These are phyloP conservation scores for Panus rudis DNA, from an alignment of 768 basidiomycete genomes.

Conservation along the genomic window DNA sequence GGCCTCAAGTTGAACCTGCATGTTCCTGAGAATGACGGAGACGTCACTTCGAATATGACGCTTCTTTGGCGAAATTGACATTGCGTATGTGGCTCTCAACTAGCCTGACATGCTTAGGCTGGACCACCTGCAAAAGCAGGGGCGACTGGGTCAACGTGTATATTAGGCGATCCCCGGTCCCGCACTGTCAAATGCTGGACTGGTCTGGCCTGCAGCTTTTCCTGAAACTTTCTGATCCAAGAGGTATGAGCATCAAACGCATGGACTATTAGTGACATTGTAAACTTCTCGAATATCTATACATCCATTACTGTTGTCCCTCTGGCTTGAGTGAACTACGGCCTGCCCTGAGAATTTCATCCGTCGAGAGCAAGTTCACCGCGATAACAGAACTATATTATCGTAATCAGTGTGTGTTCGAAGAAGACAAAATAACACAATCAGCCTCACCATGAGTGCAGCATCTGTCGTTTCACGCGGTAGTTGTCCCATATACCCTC, in stretches of 20 bases:
- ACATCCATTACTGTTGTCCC: slow-evolving; percentile 41
- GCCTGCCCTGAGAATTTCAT: slow-evolving; percentile 90
- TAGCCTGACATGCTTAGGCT: no score
- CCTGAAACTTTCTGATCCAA: no score
- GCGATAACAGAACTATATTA: slow-evolving; percentile 78
- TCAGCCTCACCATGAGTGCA: slow-evolving; percentile 80
- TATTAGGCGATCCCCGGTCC: no score
- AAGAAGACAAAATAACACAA: slow-evolving; percentile 5
- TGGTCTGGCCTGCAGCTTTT: no score
- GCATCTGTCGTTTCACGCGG: slow-evolving; percentile 96
- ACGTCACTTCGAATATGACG: no score
- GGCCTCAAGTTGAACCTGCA: no score
- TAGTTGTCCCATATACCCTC: slow-evolving; percentile 99
- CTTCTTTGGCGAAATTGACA: no score
- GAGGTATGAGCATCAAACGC: neutral
- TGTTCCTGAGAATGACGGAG: no score
- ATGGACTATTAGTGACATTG: neutral
- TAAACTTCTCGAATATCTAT: neutral
- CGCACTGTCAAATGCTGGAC: no score
- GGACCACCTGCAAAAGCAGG: no score
- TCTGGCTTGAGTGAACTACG: slow-evolving; percentile 84
- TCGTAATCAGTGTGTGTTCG: slow-evolving; percentile 20
- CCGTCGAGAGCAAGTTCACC: slow-evolving; percentile 89
- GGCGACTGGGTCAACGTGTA: no score
- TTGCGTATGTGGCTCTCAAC: no score